Evolutionary conservation across 2,329 filamentous ascomycete genomes (phyloP).

Genomic region (Pleomassaria siparia): DNA sequence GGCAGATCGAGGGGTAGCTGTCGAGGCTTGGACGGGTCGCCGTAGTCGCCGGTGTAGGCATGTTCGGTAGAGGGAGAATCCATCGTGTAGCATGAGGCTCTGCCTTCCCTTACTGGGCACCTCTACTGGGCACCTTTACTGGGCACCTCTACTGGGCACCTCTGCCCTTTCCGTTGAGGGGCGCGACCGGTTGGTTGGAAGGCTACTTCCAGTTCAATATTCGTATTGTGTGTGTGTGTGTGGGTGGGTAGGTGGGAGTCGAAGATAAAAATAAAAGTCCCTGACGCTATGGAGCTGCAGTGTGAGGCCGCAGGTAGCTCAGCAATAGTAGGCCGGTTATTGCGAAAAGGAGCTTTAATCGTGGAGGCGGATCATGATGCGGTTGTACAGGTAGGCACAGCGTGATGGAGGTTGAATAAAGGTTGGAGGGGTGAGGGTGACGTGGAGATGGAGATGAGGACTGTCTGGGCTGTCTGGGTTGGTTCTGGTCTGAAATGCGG

Average conservation of each 20-base stretch:
- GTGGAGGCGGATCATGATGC: not conserved
- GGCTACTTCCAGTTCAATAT: no score
- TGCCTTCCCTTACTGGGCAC: not conserved
- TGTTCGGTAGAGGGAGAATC: slow-evolving; percentile 38
- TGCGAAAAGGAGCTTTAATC: not conserved
- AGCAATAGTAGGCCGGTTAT: not conserved
- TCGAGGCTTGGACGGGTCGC: slow-evolving; percentile 35
- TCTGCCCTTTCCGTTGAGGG: no score
- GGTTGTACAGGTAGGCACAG: not conserved
- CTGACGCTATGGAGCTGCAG: not conserved
- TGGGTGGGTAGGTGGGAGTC: no score
- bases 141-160: no score
- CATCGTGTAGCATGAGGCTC: slow-evolving; percentile 33
- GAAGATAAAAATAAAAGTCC: no score
- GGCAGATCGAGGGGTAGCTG: slow-evolving; percentile 82
- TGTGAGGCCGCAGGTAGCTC: not conserved
- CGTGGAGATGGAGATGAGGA: no score
- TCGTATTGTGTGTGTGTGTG: no score
- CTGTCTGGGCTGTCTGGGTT: no score
- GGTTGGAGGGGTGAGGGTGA: not conserved
- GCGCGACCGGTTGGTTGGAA: no score
- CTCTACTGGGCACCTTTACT: not conserved
- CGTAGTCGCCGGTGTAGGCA: slow-evolving; percentile 35
- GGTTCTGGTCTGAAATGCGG: no score
- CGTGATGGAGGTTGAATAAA: not conserved